Evolutionary conservation across 345 rosid genomes (phyloP).

Genomic region (Punica granatum): DNA sequence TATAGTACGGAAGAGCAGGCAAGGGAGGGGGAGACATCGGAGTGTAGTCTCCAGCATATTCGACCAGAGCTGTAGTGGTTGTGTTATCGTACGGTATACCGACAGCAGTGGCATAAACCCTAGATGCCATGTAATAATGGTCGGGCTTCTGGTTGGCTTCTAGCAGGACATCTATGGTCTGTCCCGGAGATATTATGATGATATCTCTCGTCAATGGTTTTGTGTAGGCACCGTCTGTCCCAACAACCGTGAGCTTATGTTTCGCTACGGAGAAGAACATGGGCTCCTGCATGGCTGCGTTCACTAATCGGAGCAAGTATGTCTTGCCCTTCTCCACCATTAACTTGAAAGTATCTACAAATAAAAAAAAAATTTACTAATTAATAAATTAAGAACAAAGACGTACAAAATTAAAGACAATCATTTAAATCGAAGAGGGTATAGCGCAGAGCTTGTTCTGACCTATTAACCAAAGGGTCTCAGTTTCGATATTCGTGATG

Average conservation of each 20-base stretch:
- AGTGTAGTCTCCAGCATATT: conserved; percentile 15
- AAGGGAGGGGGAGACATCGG: conserved; percentile 8
- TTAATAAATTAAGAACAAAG: too few species aligned
- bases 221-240: conserved; percentile 25
- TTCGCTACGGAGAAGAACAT: conserved; percentile 27
- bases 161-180: conserved; percentile 27
- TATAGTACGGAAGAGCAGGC: conserved; percentile 18
- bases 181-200: conserved; percentile 26
- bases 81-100: conserved; percentile 10
- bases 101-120: conserved; percentile 7
- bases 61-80: conserved; percentile 13
- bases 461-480: too few species aligned
- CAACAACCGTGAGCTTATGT: conserved; percentile 24
- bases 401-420: too few species aligned
- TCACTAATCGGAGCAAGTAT: conserved; percentile 26
- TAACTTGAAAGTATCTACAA: conserved; percentile 13
- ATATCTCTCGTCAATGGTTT: conserved; percentile 18
- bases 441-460: too few species aligned
- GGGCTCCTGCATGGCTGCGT: conserved; percentile 26
- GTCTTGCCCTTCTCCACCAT: conserved; percentile 29
- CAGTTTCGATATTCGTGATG: too few species aligned
- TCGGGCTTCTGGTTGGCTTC: conserved; percentile 16
- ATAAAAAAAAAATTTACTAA: not conserved
- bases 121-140: conserved; percentile 18
- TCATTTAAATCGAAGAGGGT: too few species aligned